Base-by-base conservation (phyloP, 2,329 filamentous ascomycete species). In the Aspergillus brunneoviolaceus region DNA sequence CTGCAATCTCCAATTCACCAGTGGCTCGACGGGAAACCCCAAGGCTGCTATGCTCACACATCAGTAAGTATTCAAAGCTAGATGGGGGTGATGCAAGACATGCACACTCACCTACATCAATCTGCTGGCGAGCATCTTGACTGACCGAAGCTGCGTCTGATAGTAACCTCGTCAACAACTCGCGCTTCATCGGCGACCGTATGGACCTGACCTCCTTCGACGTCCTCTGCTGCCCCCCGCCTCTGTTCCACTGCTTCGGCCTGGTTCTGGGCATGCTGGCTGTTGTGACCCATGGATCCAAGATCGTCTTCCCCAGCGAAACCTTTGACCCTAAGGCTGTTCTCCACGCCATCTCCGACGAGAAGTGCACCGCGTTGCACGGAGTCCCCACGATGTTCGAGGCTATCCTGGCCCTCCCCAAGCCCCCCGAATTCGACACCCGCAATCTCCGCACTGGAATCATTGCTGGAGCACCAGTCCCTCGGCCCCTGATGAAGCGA, bases 301-400 rank as follows among this genome's bases (percentile, higher is more conserved):
- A 89, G 73, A 87, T 92, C 54, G 86, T 94, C 10, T 91, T 91
- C 69, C 90, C 91, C 0, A 84, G 85, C 63, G 88, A 92, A 68
- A 85, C 88, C 0, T 94, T 94, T 69, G 87, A 91, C 67, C 82
- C 89, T 1, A 74, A 77, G 4, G 85, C 88, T 0, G 88, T 88
- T 2, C 80, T 93, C 35, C 80, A 80, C 49, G 87, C 89, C 57
- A 85, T 94, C 45, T 82, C 84, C 1, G 82, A 87, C 55, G 87
- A 90, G 70, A 78, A 80, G 50, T 89, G 87, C 72, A 94, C 91
- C 0, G 90, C 88, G 0, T 80, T 94, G 0, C 90, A 93, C 70
- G 91, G 91, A 35, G 91, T 94, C 0, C 91, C 91, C 0, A 90
- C 91, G 59, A 94, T 94, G 91, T 92, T 92, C 74, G 89, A 92